Evolutionary conservation across 208 protist genomes (phyloP), one percentile per base, ranked within the genome.

Genomic region (Borovskyia barvae): DNA sequence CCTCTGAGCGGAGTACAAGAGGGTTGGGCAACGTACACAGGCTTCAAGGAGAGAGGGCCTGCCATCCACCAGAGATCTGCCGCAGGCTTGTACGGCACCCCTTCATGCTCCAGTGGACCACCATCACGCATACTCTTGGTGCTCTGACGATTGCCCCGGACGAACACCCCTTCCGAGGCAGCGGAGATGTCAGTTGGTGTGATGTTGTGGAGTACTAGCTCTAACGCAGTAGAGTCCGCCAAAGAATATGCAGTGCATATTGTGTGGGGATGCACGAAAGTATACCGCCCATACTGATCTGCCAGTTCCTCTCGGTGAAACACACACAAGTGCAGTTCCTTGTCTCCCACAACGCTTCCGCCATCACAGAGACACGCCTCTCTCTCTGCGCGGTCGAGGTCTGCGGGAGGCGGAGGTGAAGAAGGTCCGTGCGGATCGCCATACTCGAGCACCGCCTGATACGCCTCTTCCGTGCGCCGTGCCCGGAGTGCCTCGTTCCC

Each of bases 11-110:
- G n/a, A 5, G 24, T 41, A 1, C 40, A 15, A 2, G 33, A 1
- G 14, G 30, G 19, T 30, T 55, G 22, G 5, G 72, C 46, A 11
- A 89, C 66, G 51, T 87, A 90, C 22, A 93, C 75, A 0, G 86
- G 77, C 36, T 65, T 75, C 35, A 85, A 36, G 2, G 68, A 75
- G 22, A 93, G 66, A 5, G 83, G 86, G 2, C 82, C 83, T 1
- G 72, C 71, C 86, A 93, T 89, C 82, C 82, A 93, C 79, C 79
- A 93, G 41, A 85, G 19, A 43, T 93, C 78, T 3, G 70, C 52
- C 0, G 73, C 82, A 8, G 77, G 68, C 14, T 72, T 61, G 60
- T 84, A 87, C 2, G 33, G 41, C 48, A 66, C 36, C 2, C 72
- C 76, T 9, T 65, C 63, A 6, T 79, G 30, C 25, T 66, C 67